These are phyloP conservation scores for Spathaspora sp. DNA, from an alignment of 805 yeast genomes.

Conservation along the genomic window DNA sequence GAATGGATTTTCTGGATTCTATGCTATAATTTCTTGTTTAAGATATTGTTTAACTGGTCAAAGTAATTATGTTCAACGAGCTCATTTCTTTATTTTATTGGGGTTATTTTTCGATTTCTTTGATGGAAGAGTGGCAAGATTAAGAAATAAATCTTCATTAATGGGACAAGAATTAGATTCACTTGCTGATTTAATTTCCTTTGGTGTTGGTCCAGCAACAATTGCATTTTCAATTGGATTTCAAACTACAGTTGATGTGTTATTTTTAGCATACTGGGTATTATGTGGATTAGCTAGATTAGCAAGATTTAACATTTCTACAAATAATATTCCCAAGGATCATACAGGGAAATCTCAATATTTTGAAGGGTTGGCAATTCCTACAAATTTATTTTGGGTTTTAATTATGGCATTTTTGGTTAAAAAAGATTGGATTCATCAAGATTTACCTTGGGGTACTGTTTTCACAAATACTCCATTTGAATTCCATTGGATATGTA, in stretches of 20 bases:
- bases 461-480: conserved; percentile 49
- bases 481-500: conserved; percentile 72
- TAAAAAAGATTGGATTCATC: conserved; percentile 44
- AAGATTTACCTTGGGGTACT: conserved; percentile 64
- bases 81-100: conserved; percentile 82
- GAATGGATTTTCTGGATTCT: conserved; percentile 92
- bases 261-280: conserved; percentile 77
- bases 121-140: conserved; percentile 95
- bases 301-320: conserved; percentile 94
- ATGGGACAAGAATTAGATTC: conserved; percentile 99
- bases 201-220: conserved; percentile 93
- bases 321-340: conserved; percentile 89
- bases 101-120: conserved; percentile 95
- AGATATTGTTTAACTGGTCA: conserved; percentile 72
- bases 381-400: conserved; percentile 78
- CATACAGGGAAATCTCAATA: conserved; percentile 79
- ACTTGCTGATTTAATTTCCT: conserved; percentile 89
- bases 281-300: conserved; percentile 90
- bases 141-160: conserved; percentile 84
- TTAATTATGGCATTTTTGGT: conserved; percentile 67
- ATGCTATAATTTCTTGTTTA: conserved; percentile 81
- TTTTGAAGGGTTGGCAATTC: conserved; percentile 97
- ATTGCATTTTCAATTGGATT: conserved; percentile 91
- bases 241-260: conserved; percentile 76
- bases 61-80: conserved; percentile 74